Evolutionary conservation across 805 yeast species (phyloP).

Genomic region (Hemisphaericaspora nanyangensis): DNA sequence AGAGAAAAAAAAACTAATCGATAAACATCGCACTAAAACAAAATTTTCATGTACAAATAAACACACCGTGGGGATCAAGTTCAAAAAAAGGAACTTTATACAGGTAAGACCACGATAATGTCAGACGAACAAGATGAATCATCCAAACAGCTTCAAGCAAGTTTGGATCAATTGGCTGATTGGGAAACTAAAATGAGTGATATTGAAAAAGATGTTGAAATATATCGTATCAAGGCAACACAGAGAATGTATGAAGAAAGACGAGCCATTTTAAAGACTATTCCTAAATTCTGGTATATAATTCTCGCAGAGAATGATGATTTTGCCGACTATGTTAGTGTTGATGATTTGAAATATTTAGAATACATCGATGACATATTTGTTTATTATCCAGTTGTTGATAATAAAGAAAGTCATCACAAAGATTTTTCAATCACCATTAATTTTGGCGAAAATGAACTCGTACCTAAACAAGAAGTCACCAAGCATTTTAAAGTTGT

Average conservation of each 20-base stretch:
- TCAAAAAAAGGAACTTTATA: too few relatives aligned
- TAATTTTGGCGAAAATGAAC: constrained; percentile 44
- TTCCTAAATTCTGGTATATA: constrained; percentile 84
- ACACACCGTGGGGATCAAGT: too few relatives aligned
- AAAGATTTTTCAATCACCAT: constrained; percentile 61
- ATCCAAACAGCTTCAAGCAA: constrained; percentile 11
- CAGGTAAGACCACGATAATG: too few relatives aligned
- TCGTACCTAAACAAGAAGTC: constrained; percentile 54
- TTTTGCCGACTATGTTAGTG: constrained; percentile 72
- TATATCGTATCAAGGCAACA: constrained; percentile 48
- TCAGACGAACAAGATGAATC: neutral
- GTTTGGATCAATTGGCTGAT: constrained; percentile 45
- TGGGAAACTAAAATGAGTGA: constrained; percentile 56
- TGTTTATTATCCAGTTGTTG: constrained; percentile 42
- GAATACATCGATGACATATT: constrained; percentile 64
- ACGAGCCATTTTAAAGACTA: constrained; percentile 44
- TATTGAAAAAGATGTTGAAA: constrained; percentile 60
- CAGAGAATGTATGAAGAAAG: constrained; percentile 58
- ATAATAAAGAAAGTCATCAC: constrained; percentile 16
- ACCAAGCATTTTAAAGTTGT: constrained; percentile 54
- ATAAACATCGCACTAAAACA: too few relatives aligned
- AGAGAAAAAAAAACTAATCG: too few relatives aligned
- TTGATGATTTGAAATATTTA: constrained; percentile 72
- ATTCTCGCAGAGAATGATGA: constrained; percentile 82
- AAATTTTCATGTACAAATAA: too few relatives aligned